Conservation (phyloP, 495 filamentous ascomycete species). For the Mycothermus thermophilus region DNA sequence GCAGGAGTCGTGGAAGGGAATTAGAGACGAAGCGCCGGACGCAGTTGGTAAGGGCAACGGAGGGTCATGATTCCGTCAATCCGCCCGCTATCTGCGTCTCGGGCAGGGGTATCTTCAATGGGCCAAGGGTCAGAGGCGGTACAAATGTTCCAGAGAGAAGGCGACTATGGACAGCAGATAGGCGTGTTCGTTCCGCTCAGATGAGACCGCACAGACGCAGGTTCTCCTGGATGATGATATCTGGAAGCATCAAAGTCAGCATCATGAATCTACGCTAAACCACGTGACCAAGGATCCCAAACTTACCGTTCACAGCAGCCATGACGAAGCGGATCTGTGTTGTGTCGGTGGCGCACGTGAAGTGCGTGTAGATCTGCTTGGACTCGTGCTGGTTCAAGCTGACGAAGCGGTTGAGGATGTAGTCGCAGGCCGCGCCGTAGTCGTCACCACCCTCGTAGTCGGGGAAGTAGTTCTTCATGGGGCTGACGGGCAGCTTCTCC, state of each 20-base stretch:
- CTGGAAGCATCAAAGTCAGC: slow-evolving; percentile 35
- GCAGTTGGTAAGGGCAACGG: neutral
- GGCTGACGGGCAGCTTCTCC: slow-evolving; percentile 97
- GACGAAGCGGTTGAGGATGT: slow-evolving; percentile 94
- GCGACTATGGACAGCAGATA: neutral
- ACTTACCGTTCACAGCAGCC: slow-evolving; percentile 95
- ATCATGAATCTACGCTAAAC: too few species aligned
- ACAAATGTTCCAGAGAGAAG: neutral
- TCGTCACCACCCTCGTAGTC: slow-evolving; percentile 94
- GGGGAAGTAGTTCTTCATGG: slow-evolving; percentile 99
- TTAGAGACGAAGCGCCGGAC: neutral
- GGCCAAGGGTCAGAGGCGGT: neutral
- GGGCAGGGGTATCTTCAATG: slow-evolving; percentile 7
- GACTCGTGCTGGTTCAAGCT: slow-evolving; percentile 96
- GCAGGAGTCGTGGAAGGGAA: neutral
- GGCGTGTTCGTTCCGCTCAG: slow-evolving; percentile 33
- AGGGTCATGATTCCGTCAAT: slow-evolving; percentile 2
- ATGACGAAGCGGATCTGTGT: slow-evolving; percentile 99
- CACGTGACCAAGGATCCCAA: neutral
- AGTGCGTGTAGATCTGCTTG: slow-evolving; percentile 99
- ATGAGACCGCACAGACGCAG: slow-evolving; percentile 95
- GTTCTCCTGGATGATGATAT: slow-evolving; percentile 99
- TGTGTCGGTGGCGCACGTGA: slow-evolving; percentile 96
- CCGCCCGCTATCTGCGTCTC: slow-evolving; percentile 1
- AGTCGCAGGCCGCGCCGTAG: slow-evolving; percentile 86